Base-by-base conservation (phyloP, 129 eudicot genomes). In the Ambrosia artemisiifolia region DNA sequence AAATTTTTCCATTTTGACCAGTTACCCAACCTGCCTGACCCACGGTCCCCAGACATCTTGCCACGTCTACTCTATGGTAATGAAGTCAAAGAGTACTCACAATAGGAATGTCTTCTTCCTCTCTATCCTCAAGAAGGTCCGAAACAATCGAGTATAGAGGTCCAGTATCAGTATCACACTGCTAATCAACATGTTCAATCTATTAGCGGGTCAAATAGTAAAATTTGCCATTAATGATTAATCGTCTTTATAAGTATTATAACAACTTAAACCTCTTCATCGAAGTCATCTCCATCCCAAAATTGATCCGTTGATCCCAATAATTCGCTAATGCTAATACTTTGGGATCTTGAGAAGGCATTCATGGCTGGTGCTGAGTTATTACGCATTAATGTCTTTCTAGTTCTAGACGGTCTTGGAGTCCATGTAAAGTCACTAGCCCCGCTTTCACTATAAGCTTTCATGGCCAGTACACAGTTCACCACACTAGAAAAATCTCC, bases 401-500 rank as follows among this genome's bases (percentile, higher is more conserved):
- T 75, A 8, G 56, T 48, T 49, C 80, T 68, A 36, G 85, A 64
- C 0, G 75, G 67, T 79, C 80, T 90, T 28, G 62, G 36, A 74
- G 59, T 80, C 83, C 88, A 93, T 72, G 87, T 68, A 72, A 68
- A 86, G 76, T 80, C 85, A 76, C 85, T 50, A 3, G 73, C 11
- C 42, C 83, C 92, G 61, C 34, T 66, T 35, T 86, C 93, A 71
- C 94, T 64, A 72, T 80, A 88, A 24, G 91, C 85, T 75, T 81
- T 92, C 81, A 92, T 54, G 30, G 93, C 93, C 24, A 92, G 78
- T 13, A 92, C 77, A 85, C 85, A 82, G 75, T 79, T 75, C 57
- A 92, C 93, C 42, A 92, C 80, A 80, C 88, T 81, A 8, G 88
- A 81, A 59, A 88, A 72, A 59, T 92, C 81, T 59, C 97, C 97